Evolutionary conservation across 1,139 yeast genomes (phyloP).

Genomic region (Saccharomyces pastorianus): DNA sequence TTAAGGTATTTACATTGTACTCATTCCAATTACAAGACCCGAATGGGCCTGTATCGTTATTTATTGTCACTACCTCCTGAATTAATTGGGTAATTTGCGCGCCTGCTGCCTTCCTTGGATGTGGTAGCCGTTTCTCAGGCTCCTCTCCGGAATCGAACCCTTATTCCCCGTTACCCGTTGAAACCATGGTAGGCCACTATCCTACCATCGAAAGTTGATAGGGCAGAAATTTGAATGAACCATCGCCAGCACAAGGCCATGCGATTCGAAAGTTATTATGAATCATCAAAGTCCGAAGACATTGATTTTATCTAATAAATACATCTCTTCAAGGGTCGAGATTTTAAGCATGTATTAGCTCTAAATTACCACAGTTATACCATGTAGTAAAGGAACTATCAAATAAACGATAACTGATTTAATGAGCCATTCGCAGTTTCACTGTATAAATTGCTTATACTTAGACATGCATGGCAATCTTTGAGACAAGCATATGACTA

Average conservation of each 20-base stretch:
- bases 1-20: too few relatives aligned
- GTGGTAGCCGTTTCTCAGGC: too few relatives aligned
- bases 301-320: slow-evolving; percentile 35
- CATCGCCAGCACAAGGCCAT: slow-evolving; percentile 35
- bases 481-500: slow-evolving; percentile 45
- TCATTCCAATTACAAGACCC: too few relatives aligned
- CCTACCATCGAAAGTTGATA: too few relatives aligned
- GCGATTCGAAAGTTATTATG: slow-evolving; percentile 36
- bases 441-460: slow-evolving; percentile 42
- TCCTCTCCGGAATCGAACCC: too few relatives aligned
- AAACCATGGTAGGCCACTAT: too few relatives aligned
- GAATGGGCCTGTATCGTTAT: too few relatives aligned
- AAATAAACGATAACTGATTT: slow-evolving; percentile 41
- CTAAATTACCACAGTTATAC: slow-evolving; percentile 39
- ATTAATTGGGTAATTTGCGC: too few relatives aligned
- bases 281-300: slow-evolving; percentile 34
- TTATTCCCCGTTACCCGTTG: too few relatives aligned
- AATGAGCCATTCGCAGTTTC: slow-evolving; percentile 44
- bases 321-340: slow-evolving; percentile 32
- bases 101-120: too few relatives aligned
- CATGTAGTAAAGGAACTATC: slow-evolving; percentile 37
- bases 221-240: slow-evolving; percentile 37
- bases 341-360: slow-evolving; percentile 36
- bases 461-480: slow-evolving; percentile 45
- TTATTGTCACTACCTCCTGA: too few relatives aligned